These are phyloP conservation scores for Wickerhamomyces ciferrii DNA, from an alignment of 805 yeast genomes.

Conservation along the genomic window DNA sequence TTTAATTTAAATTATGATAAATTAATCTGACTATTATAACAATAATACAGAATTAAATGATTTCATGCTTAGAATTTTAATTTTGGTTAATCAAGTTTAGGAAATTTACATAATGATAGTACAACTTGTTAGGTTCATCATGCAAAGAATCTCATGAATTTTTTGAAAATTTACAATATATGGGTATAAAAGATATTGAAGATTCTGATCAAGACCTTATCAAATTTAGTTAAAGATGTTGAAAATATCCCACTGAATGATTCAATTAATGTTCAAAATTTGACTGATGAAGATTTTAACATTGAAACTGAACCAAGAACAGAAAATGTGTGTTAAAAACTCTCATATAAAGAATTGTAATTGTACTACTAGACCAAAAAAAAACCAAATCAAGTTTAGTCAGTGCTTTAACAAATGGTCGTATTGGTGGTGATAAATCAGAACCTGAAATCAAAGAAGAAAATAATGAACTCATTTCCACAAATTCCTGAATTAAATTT, in stretches of 20 bases:
- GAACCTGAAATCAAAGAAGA: neutral
- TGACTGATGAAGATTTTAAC: neutral
- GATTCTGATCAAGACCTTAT: slow-evolving; percentile 4
- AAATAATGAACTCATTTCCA: neutral
- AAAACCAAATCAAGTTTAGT: slow-evolving; percentile 15
- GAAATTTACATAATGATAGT: neutral
- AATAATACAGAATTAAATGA: neutral
- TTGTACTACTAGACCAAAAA: slow-evolving; percentile 9
- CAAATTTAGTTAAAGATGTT: slow-evolving; percentile 12
- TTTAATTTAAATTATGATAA: neutral
- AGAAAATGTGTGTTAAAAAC: slow-evolving; percentile 5
- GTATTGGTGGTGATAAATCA: slow-evolving; percentile 8
- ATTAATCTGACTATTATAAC: neutral
- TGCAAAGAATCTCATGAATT: slow-evolving; percentile 26
- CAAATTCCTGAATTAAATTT: neutral
- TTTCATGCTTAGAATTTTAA: neutral
- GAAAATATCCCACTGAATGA: slow-evolving; percentile 11
- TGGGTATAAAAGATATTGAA: neutral
- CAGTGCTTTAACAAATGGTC: slow-evolving; percentile 18
- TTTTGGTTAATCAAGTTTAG: neutral
- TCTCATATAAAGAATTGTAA: slow-evolving; percentile 12
- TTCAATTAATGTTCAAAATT: neutral
- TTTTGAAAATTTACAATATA: slow-evolving; percentile 2
- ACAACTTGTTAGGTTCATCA: neutral
- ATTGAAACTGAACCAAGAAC: neutral